Percentiles rank a stretch among this genome's conserved stretches.
These are phyloP conservation scores for Silybum marianum DNA, from an alignment of 129 eudicot species.

Conservation along the genomic window DNA sequence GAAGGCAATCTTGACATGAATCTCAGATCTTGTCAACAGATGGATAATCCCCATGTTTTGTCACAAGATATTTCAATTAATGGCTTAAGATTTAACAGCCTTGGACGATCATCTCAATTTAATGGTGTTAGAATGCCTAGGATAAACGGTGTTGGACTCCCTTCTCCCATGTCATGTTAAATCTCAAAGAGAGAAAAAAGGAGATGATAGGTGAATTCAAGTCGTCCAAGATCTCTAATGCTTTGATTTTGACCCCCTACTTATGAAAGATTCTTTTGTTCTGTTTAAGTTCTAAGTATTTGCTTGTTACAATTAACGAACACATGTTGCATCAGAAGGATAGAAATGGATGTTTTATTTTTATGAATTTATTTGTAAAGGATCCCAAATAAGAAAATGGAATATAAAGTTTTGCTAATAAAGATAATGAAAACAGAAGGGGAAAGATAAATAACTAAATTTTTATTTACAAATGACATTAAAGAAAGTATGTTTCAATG, in stretches of 20 bases:
- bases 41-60: background rate
- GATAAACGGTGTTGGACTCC: background rate
- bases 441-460: background rate
- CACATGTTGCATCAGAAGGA: background rate
- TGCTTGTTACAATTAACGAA: background rate
- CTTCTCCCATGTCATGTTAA: background rate
- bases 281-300: slow-evolving; percentile 11
- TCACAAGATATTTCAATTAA: background rate
- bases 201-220: background rate
- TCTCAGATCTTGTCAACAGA: slow-evolving; percentile 5
- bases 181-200: background rate
- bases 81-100: background rate
- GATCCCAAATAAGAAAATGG: slow-evolving; percentile 11
- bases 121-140: background rate
- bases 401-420: background rate
- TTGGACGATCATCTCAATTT: background rate
- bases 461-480: background rate
- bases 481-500: background rate
- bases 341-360: slow-evolving; percentile 3
- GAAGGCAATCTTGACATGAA: background rate
- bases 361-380: background rate
- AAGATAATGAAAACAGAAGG: background rate
- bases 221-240: slow-evolving; percentile 4
- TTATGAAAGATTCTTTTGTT: slow-evolving; percentile 10
- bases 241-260: slow-evolving; percentile 5